Evolutionary conservation across 1,139 yeast species (phyloP), one percentile per base, ranked within the genome.

Genomic region (Saccharomyces hybrid): DNA sequence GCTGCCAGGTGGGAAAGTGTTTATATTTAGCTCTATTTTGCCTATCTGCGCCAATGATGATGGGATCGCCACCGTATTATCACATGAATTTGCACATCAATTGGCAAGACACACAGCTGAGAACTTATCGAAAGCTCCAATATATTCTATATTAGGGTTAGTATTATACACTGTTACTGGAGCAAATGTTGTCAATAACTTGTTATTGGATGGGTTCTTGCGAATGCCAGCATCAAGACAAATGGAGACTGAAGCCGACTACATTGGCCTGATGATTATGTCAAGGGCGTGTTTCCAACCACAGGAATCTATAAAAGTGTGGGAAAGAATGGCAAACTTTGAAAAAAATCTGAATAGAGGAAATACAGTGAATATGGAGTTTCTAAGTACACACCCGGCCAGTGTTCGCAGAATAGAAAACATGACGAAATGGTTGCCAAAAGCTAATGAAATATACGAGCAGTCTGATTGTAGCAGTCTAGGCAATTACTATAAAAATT

Each of bases 171-270:
- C 79, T 0, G 56, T 78, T 3, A 78, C 84, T 1, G 87, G 88
- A 2, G 72, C 78, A 0, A 71, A 78, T 42, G 69, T 79, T 47
- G 67, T 86, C 55, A 82, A 80, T 62, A 78, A 79, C 54, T 62
- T 86, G 49, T 64, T 89, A 42, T 73, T 87, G 24, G 78, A 78
- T 31, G 78, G 90, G 0, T 69, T 84, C 29, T 70, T 91, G 50
- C 80, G 82, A 60, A 80, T 86, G 79, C 97, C 97, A 0, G 88
- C 95, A 0, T 86, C 95, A 1, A 77, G 99, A 64, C 89, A 82
- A 60, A 88, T 88, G 96, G 99, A 93, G 71, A 80, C 90, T 0
- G 99, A 93, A 69, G 99, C 99, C 0, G 99, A 93, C 68, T 84
- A 84, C 63, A 91, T 93, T 46, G 99, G 99, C 0, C 75, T 95